These are phyloP conservation scores for Entomortierella chlamydospora DNA, from an alignment of 192 early-diverging fungal genomes.

Conservation along the genomic window DNA sequence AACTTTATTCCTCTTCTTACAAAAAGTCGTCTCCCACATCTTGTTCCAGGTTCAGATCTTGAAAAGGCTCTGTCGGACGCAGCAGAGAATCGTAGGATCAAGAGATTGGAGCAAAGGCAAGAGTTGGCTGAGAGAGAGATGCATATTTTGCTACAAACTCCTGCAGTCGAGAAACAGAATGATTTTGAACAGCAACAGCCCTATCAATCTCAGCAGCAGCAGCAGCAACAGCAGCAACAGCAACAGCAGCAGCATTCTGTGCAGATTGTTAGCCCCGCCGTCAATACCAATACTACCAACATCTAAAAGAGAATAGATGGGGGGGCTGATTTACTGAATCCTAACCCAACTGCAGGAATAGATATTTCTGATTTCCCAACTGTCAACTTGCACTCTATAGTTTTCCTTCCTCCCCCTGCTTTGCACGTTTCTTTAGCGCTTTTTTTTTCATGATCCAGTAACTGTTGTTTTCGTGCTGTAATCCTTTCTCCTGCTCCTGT, in stretches of 20 bases:
- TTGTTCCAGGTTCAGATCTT: constrained; percentile 51
- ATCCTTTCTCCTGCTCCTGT: no score
- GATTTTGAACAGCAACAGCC: not conserved
- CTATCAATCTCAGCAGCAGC: no score
- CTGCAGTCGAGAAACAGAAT: not conserved
- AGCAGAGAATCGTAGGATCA: constrained; percentile 48
- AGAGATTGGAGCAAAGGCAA: constrained; percentile 52
- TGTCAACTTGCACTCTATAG: no score
- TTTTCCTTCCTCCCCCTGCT: no score
- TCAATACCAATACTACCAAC: not conserved
- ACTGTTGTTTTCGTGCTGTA: no score
- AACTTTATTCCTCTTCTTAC: not conserved
- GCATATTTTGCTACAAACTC: not conserved
- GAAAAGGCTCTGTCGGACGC: constrained; percentile 56
- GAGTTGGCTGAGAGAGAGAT: constrained; percentile 55
- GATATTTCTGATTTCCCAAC: no score
- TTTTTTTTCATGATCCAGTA: no score
- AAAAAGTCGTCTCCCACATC: constrained; percentile 23
- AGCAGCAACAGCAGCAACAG: no score
- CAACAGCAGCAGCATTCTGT: not conserved
- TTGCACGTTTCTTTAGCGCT: no score
- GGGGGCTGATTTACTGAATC: not conserved
- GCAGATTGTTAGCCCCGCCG: no score
- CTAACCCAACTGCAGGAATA: no score
- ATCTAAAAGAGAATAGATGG: no score